Conservation (phyloP, 2,329 filamentous ascomycete genomes). For the Aureobasidium sp. region DNA sequence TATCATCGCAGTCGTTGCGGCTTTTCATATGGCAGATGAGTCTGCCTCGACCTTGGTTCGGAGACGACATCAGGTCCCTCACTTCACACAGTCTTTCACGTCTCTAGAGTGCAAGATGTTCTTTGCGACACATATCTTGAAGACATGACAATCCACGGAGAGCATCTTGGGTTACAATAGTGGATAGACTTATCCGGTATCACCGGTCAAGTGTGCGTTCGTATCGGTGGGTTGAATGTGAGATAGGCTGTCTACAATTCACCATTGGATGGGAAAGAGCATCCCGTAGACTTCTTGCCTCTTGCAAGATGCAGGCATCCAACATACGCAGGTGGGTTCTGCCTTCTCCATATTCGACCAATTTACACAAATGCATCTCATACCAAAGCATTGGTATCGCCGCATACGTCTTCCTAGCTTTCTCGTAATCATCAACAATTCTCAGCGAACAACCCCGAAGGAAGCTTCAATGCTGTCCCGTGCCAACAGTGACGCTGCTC, state of each 20-base stretch:
- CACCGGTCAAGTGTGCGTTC: no score
- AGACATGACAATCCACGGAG: background rate
- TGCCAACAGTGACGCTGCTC: slow-evolving; percentile 25
- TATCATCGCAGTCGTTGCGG: background rate
- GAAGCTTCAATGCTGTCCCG: slow-evolving; percentile 24
- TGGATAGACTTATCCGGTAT: background rate
- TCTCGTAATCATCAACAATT: background rate
- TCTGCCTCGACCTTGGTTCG: background rate
- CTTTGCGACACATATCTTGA: background rate
- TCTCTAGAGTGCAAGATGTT: background rate
- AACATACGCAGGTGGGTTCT: background rate
- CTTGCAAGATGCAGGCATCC: background rate
- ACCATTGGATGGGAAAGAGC: background rate
- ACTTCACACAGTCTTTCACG: background rate
- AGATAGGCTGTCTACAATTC: no score
- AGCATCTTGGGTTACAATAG: background rate
- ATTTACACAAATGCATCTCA: slow-evolving; percentile 12
- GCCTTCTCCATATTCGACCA: background rate
- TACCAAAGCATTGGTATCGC: slow-evolving; percentile 14
- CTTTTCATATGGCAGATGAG: background rate
- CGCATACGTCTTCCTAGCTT: slow-evolving; percentile 13
- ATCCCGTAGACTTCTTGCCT: background rate
- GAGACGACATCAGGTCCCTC: background rate
- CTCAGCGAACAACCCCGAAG: background rate
- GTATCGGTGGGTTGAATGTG: background rate